phyloP scores from a whole-genome alignment of 129 eudicot genomes.

The Helianthus annuus region HanXRQr2.0-SUNRISE NC_035443.2:7152781-7153280 shows the following conservation, averaged over 20 bases:
- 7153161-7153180: background rate
- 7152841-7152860: no score
- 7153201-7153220: background rate
- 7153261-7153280: no score
- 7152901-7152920: conserved; percentile 76
- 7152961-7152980: conserved; percentile 83
- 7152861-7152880: no score
- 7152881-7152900: conserved; percentile 53
- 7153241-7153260: no score
- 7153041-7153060: conserved; percentile 77
- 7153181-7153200: background rate
- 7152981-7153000: conserved; percentile 82
- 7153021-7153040: conserved; percentile 96
- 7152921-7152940: conserved; percentile 93
- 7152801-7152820: no score
- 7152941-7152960: conserved; percentile 93
- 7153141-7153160: conserved; percentile 95
- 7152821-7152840: no score
- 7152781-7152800: no score
- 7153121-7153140: conserved; percentile 94
- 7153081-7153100: conserved; percentile 92
- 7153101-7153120: conserved; percentile 55
- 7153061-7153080: conserved; percentile 94
- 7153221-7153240: no score
- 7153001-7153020: conserved; percentile 94